Conservation (phyloP, 208 protist genomes). For the Acanthamoeba healyi region DNA sequence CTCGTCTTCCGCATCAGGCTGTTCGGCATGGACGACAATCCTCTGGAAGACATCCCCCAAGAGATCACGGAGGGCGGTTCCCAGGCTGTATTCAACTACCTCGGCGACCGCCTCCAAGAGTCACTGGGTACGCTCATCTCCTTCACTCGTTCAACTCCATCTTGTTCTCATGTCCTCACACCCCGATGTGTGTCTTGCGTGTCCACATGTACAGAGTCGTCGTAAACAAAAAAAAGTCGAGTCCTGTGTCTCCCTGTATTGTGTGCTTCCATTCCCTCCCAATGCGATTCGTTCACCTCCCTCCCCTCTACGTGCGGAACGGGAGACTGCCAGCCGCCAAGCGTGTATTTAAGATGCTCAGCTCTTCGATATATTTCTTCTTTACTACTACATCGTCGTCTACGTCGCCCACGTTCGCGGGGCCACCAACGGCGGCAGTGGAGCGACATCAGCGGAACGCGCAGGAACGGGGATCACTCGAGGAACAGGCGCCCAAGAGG, state of each 20-base stretch:
- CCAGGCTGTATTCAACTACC: conserved; percentile 70
- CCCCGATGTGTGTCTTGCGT: neutral
- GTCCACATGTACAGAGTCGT: no score
- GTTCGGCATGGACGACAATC: conserved; percentile 76
- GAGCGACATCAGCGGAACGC: neutral
- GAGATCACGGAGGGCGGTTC: conserved; percentile 72
- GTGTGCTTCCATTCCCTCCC: neutral
- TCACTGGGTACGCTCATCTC: neutral
- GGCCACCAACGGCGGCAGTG: no score
- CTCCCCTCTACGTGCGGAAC: neutral
- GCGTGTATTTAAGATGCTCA: no score
- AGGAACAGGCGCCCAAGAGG: no score
- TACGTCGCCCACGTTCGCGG: no score
- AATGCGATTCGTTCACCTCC: neutral
- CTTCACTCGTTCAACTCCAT: no score
- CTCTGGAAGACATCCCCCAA: conserved; percentile 63
- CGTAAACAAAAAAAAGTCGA: no score
- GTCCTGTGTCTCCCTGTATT: neutral
- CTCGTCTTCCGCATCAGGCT: neutral
- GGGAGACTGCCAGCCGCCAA: neutral
- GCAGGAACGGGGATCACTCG: no score
- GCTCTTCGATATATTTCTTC: no score
- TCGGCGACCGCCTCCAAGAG: conserved; percentile 66
- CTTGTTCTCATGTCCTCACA: neutral
- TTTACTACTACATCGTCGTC: no score